These are phyloP conservation scores for Chaetomium sp. DNA, from an alignment of 2,329 filamentous ascomycete genomes.

Conservation along the genomic window DNA sequence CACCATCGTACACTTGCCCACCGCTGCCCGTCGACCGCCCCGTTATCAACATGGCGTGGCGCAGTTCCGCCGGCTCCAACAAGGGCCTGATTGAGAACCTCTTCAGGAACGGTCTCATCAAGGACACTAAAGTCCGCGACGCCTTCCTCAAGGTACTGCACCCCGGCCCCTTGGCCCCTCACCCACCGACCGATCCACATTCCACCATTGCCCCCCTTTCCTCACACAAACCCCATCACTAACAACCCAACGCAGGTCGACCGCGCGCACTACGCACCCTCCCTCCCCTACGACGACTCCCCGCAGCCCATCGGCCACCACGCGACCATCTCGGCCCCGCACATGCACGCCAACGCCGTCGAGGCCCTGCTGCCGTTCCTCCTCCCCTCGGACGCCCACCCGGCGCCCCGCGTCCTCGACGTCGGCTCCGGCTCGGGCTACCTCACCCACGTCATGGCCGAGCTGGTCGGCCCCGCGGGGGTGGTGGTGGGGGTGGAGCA, in stretches of 20 bases:
- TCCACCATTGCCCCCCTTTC: neutral
- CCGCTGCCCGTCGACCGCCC: neutral
- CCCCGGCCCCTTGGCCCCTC: neutral
- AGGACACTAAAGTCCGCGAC: slow-evolving; percentile 68
- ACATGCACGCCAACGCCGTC: slow-evolving; percentile 61
- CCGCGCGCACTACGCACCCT: slow-evolving; percentile 78
- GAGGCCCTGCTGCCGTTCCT: slow-evolving; percentile 53
- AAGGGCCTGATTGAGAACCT: slow-evolving; percentile 77
- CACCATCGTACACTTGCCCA: neutral
- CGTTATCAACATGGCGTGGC: slow-evolving; percentile 76
- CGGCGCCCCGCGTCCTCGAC: slow-evolving; percentile 63
- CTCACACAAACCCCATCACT: neutral
- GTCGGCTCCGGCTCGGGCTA: slow-evolving; percentile 80
- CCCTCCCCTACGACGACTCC: slow-evolving; percentile 65
- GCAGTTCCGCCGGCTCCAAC: slow-evolving; percentile 76
- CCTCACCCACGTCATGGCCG: slow-evolving; percentile 83
- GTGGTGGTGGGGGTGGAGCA: slow-evolving; percentile 75
- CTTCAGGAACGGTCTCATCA: slow-evolving; percentile 70
- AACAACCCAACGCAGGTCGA: slow-evolving; percentile 65
- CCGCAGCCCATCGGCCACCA: slow-evolving; percentile 58
- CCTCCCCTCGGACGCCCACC: slow-evolving; percentile 40
- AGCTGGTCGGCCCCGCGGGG: slow-evolving; percentile 61
- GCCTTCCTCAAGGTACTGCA: slow-evolving; percentile 74
- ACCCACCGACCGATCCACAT: slow-evolving; percentile 18
- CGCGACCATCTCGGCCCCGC: slow-evolving; percentile 61